Conservation (phyloP, 192 early-diverging fungal species). For the Mortierella alpina region DNA sequence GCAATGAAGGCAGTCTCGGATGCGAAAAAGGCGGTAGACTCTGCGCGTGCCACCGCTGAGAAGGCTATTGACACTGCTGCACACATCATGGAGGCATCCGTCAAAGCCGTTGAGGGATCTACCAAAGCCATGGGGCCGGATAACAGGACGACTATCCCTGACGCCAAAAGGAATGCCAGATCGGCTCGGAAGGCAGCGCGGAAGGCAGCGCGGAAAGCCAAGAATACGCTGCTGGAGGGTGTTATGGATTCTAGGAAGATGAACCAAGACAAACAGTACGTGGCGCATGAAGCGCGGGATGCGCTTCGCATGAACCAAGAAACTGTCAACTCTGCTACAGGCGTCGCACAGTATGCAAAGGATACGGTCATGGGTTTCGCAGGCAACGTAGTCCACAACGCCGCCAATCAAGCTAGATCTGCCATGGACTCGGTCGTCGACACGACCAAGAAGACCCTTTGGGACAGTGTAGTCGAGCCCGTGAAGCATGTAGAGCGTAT, state of each 20-base stretch:
- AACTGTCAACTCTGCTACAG: not conserved
- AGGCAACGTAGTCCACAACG: not conserved
- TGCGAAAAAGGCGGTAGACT: not conserved
- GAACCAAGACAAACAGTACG: not conserved
- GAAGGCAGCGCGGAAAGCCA: not conserved
- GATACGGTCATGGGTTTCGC: not conserved
- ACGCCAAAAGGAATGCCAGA: too few species aligned
- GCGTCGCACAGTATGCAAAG: not conserved
- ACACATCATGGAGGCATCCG: too few species aligned
- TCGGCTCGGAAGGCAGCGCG: not conserved
- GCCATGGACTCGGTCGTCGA: not conserved
- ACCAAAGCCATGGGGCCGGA: not conserved
- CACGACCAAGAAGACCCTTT: slow-evolving; percentile 4
- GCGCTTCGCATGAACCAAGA: not conserved
- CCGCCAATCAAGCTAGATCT: not conserved
- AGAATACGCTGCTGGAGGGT: not conserved
- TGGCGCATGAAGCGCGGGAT: not conserved
- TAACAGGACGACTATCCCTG: not conserved
- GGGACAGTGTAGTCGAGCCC: not conserved
- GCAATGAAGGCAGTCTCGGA: not conserved
- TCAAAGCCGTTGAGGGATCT: too few species aligned
- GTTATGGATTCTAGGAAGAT: not conserved
- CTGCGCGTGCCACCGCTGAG: not conserved
- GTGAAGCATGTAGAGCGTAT: not conserved
- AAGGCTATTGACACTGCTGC: not conserved